Conservation (phyloP, 441 rosid species). For the Viola pubescens region DNA sequence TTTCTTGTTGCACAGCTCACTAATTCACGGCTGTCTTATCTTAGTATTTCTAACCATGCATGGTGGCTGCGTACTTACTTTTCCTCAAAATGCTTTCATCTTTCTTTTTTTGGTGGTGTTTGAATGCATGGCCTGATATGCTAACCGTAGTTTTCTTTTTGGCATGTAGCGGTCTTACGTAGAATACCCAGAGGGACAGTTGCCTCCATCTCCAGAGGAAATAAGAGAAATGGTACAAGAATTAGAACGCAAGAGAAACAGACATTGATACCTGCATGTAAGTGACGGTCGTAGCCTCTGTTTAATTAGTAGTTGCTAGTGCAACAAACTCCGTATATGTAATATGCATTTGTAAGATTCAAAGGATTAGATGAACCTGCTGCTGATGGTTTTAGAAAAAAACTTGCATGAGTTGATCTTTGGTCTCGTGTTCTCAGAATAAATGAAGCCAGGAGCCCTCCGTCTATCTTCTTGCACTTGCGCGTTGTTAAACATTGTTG, state of each 20-base stretch:
- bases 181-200: conserved; percentile 60
- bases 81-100: background rate
- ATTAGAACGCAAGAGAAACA: conserved; percentile 54
- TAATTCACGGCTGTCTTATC: background rate
- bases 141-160: background rate
- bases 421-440: too few relatives aligned
- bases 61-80: background rate
- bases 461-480: too few relatives aligned
- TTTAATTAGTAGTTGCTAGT: background rate
- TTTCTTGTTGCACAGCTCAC: background rate
- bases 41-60: background rate
- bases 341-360: conserved; percentile 1
- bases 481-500: too few relatives aligned
- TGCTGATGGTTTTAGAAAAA: too few relatives aligned
- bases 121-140: background rate
- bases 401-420: too few relatives aligned
- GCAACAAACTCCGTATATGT: background rate
- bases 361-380: conserved; percentile 5
- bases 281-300: conserved; percentile 7
- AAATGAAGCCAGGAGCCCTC: too few relatives aligned
- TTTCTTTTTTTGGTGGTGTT: background rate
- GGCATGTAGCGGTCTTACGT: conserved; percentile 60
- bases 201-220: conserved; percentile 85
- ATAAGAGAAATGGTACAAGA: conserved; percentile 81
- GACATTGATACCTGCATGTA: conserved; percentile 19